Base-by-base conservation (phyloP, 805 yeast species). In the Starmerella stigmatis region DNA sequence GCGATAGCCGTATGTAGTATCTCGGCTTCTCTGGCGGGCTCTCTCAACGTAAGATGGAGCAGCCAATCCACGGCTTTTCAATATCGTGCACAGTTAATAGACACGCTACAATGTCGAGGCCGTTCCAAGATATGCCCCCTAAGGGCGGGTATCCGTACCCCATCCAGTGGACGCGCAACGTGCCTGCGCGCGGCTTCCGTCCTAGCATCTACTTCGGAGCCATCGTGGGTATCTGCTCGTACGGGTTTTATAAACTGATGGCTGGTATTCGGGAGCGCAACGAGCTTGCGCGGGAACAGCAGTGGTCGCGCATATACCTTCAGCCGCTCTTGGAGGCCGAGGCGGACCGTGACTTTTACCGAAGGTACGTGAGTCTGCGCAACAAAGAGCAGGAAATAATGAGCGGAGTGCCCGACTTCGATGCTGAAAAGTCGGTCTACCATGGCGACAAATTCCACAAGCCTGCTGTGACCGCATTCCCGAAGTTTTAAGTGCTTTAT, bases 81-180 rank as follows among this genome's bases (percentile, higher is more conserved):
- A 22, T 35, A 21, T 41, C 17, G 20, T 15, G 25, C 42, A 41
- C 13, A 21, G 29, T 12, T 28, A 21, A 22, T 12, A 8, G n/a
- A n/a, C 27, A 9, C 31, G 1, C 19, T 4, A 22, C 15, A n/a
- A 45, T 44, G 53, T 10, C 47, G 31, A 45, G 43, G 22, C 46
- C 48, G 31, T 49, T 47, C 30, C 94, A 85, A 71, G 94, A 85
- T 60, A 67, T 85, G 60, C 94, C 94, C 59, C 94, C 94, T 47
- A 69, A 75, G 57, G 85, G 83, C 46, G 94, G 94, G 50, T 84
- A 85, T 41, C 57, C 55, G 59, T 86, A 81, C 52, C 81, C 82
- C 35, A 75, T 85, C 49, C 94, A 84, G 67, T 85, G 94, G 94
- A 81, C 80, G 67, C 75, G 94, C 62, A 80, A 84, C 63, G 66